These are phyloP conservation scores for Ceratobasidium sp. DNA, from an alignment of 1,284 basidiomycete species.

Conservation along the genomic window DNA sequence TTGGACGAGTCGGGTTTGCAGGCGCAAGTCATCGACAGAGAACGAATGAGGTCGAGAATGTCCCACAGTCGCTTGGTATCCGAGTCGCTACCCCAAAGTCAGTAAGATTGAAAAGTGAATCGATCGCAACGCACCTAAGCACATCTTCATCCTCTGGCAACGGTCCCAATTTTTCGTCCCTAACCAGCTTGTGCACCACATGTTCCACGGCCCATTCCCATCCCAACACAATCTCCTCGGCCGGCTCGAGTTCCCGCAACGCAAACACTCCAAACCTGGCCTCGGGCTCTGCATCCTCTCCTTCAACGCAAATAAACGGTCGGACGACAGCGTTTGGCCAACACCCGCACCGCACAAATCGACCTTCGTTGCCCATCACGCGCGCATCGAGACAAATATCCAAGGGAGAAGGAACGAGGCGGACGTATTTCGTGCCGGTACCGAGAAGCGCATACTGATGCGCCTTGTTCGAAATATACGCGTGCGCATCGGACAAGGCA, in stretches of 20 bases:
- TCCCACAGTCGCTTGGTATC: conserved; percentile 43
- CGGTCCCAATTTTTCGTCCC: conserved; percentile 61
- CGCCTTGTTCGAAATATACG: conserved; percentile 54
- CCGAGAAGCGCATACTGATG: conserved; percentile 60
- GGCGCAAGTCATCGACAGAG: conserved; percentile 43
- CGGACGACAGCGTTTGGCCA: conserved; percentile 86
- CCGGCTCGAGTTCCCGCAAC: conserved; percentile 70
- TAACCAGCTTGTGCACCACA: conserved; percentile 80
- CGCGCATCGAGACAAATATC: conserved; percentile 83
- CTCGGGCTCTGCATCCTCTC: conserved; percentile 53
- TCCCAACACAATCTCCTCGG: conserved; percentile 87
- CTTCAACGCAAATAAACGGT: conserved; percentile 67
- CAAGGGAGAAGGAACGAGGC: conserved; percentile 78
- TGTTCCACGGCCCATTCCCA: conserved; percentile 98
- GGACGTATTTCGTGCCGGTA: conserved; percentile 63
- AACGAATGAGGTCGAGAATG: conserved; percentile 45
- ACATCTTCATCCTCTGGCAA: conserved; percentile 40
- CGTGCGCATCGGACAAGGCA: conserved; percentile 49
- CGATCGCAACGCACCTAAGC: conserved; percentile 51
- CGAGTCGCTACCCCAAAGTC: conserved; percentile 39
- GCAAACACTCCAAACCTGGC: conserved; percentile 86
- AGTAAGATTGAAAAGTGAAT: conserved; percentile 43
- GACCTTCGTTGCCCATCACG: conserved; percentile 71
- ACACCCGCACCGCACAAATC: conserved; percentile 85
- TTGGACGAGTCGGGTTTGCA: conserved; percentile 30